A percentile compares a stretch with the other conserved stretches of the same genome.
Conservation (phyloP, 352 stramenopile species). For the Phytophthora pinifolia region DNA sequence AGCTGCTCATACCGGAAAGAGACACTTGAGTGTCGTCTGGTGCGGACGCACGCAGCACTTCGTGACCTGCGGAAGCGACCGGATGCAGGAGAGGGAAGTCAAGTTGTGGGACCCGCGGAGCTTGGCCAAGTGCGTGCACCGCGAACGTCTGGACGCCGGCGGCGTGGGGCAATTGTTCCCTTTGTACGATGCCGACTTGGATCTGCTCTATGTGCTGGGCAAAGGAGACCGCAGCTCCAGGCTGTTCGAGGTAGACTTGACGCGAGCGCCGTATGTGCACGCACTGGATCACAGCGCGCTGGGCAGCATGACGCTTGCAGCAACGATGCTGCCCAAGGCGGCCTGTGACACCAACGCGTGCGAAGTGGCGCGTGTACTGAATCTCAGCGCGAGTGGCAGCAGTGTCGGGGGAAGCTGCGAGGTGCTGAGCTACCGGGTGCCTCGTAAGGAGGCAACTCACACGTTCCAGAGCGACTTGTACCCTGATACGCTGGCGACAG, state of each 20-base stretch:
- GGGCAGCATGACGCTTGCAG: conserved; percentile 56
- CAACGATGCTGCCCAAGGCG: conserved; percentile 53
- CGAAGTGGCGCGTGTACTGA: conserved; percentile 69
- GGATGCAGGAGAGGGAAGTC: conserved; percentile 71
- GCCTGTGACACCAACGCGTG: conserved; percentile 50
- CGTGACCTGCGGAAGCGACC: conserved; percentile 59
- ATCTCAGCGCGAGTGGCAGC: conserved; percentile 40
- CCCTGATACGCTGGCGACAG: conserved; percentile 47
- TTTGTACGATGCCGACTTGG: conserved; percentile 66
- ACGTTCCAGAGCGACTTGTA: conserved; percentile 82
- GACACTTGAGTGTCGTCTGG: conserved; percentile 57
- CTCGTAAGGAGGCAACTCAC: conserved; percentile 54
- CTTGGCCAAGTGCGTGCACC: conserved; percentile 46
- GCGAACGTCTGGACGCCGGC: conserved; percentile 64
- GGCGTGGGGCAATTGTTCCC: conserved; percentile 66
- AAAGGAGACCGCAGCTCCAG: conserved; percentile 69
- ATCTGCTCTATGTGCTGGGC: conserved; percentile 70
- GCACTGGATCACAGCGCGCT: conserved; percentile 56
- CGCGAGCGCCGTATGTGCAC: conserved; percentile 37
- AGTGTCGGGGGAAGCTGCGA: conserved; percentile 51
- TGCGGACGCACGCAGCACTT: conserved; percentile 54
- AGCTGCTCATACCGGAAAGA: conserved; percentile 48
- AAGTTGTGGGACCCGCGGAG: conserved; percentile 79
- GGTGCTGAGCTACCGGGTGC: conserved; percentile 64
- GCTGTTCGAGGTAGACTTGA: conserved; percentile 59